Conservation (phyloP, 306 rosid genomes). For the Hippophae tibetana region DNA sequence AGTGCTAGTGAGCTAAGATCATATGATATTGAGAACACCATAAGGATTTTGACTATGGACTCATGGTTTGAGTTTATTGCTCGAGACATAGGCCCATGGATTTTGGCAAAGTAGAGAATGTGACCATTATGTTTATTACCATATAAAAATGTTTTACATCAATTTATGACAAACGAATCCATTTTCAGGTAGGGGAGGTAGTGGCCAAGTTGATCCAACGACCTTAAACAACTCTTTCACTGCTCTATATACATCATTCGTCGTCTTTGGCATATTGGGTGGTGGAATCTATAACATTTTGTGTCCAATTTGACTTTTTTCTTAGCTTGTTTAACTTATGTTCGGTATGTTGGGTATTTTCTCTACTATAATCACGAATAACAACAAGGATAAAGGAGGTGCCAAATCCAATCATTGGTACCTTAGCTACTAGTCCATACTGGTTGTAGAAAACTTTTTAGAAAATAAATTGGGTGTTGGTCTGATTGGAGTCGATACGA, state of each 20-base stretch:
- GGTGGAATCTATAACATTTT: slow-evolving; percentile 93
- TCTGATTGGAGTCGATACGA: too few relatives aligned
- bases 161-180: too few relatives aligned
- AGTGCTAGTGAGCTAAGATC: slow-evolving; percentile 9
- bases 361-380: slow-evolving; percentile 76
- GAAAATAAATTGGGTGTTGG: too few relatives aligned
- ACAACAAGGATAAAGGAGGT: too few relatives aligned
- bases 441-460: too few relatives aligned
- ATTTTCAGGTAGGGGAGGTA: slow-evolving; percentile 76
- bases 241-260: slow-evolving; percentile 67
- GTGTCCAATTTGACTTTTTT: slow-evolving; percentile 71
- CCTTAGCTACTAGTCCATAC: too few relatives aligned
- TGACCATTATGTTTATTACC: too few relatives aligned
- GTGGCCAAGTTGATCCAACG: slow-evolving; percentile 64
- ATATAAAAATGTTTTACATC: too few relatives aligned
- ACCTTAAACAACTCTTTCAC: slow-evolving; percentile 76
- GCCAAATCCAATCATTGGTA: too few relatives aligned
- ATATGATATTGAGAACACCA: slow-evolving; percentile 18
- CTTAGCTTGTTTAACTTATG: slow-evolving; percentile 64
- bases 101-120: slow-evolving; percentile 1
- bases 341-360: slow-evolving; percentile 73
- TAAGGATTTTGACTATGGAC: background rate
- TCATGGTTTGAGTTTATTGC: too few relatives aligned
- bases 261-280: slow-evolving; percentile 75
- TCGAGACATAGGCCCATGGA: background rate